Evolutionary conservation across 345 rosid genomes (phyloP).

Genomic region (Mallotus nudiflorus): DNA sequence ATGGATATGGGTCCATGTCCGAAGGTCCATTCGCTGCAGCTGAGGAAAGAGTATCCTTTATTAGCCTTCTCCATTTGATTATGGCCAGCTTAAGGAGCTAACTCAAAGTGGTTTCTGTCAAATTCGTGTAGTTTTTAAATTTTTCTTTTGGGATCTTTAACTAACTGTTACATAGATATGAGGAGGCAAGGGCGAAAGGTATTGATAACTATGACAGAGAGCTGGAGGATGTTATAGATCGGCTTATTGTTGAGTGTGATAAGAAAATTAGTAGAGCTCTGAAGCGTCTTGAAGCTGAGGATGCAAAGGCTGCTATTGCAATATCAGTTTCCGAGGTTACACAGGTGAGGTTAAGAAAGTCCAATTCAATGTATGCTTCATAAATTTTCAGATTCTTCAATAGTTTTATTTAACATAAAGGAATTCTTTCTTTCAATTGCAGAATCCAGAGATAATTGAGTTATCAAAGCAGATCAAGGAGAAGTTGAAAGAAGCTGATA

Average conservation of each 20-base stretch:
- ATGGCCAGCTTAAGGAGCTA: not conserved
- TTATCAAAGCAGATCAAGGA: constrained; percentile 90
- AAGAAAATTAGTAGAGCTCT: constrained; percentile 95
- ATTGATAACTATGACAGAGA: constrained; percentile 84
- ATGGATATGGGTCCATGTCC: constrained; percentile 99
- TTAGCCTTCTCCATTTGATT: not conserved
- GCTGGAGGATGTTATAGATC: constrained; percentile 92
- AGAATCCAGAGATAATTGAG: constrained; percentile 80
- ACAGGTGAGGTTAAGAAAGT: constrained; percentile 49
- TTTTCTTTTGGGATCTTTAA: constrained; percentile 5
- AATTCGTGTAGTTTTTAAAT: not conserved
- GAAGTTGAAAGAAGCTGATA: constrained; percentile 92
- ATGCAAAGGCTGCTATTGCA: constrained; percentile 99
- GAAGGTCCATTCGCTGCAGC: constrained; percentile 93
- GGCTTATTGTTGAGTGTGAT: constrained; percentile 96
- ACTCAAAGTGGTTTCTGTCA: not conserved
- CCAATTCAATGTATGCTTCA: too few species aligned
- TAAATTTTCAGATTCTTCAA: not conserved
- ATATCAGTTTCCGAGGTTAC: constrained; percentile 97
- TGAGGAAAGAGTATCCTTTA: constrained; percentile 93
- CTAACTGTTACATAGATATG: constrained; percentile 59
- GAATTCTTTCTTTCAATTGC: constrained; percentile 25
- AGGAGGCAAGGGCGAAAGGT: constrained; percentile 86
- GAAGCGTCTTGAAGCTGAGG: constrained; percentile 98
- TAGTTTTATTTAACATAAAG: not conserved